phyloP scores from a whole-genome alignment of 2,329 filamentous ascomycete genomes.

The Scedosporium minutisporum region DNA sequence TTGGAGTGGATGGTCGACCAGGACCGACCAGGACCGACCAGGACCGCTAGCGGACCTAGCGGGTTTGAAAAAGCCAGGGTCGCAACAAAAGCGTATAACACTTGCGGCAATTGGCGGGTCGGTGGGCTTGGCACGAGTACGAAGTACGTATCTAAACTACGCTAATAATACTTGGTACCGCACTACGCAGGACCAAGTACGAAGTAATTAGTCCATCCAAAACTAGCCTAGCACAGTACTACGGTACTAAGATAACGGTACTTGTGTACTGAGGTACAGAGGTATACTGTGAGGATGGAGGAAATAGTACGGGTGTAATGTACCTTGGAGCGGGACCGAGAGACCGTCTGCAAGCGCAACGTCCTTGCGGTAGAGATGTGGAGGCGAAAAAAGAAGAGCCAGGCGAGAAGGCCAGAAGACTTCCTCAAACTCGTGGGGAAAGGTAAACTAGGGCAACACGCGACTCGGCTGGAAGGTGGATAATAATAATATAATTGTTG shows the following conservation, averaged over 20 bases:
- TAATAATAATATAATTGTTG: background rate
- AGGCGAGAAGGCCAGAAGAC: too few relatives aligned
- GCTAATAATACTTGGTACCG: too few relatives aligned
- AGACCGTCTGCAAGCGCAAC: background rate
- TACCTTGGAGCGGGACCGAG: background rate
- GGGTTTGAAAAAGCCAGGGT: background rate
- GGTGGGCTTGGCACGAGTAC: background rate
- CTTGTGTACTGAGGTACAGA: background rate
- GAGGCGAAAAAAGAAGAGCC: background rate
- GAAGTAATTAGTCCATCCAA: too few relatives aligned
- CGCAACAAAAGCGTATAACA: constrained; percentile 1
- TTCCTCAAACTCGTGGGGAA: too few relatives aligned
- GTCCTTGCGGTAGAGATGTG: background rate
- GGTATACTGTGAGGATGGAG: too few relatives aligned
- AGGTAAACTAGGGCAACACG: too few relatives aligned
- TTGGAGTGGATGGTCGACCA: too few relatives aligned
- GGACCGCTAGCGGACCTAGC: too few relatives aligned
- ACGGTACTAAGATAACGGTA: background rate
- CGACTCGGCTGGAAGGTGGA: too few relatives aligned
- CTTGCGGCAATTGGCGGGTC: constrained; percentile 3
- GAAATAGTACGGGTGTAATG: too few relatives aligned
- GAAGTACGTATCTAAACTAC: background rate
- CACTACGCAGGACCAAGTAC: too few relatives aligned
- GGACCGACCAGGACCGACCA: too few relatives aligned
- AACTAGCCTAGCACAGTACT: background rate